Conservation (phyloP, 371 early-diverging fungal species). For the Mortierella sp. region DNA sequence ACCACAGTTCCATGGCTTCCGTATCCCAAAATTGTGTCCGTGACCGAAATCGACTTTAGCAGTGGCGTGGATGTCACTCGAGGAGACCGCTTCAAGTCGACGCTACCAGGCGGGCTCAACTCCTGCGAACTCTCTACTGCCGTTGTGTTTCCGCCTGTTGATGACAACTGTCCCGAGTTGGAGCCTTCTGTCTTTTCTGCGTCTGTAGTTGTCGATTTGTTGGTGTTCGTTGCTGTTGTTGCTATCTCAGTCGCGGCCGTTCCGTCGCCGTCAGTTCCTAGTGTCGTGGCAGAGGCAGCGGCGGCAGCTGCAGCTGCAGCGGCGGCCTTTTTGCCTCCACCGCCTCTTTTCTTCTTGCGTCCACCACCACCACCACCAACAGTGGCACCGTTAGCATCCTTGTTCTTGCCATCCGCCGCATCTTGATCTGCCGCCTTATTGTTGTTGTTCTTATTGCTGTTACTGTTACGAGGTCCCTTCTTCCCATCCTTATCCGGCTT, state of each 20-base stretch:
- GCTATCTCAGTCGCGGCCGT: not conserved
- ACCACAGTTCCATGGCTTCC: slow-evolving; percentile 98
- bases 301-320: slow-evolving; percentile 26
- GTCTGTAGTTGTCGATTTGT: not conserved
- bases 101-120: not conserved
- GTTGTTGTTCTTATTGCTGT: too few species aligned
- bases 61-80: slow-evolving; percentile 29
- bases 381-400: slow-evolving; percentile 1
- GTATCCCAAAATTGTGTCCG: slow-evolving; percentile 79
- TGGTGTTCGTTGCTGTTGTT: not conserved
- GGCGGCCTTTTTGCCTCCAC: slow-evolving; percentile 43
- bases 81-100: not conserved
- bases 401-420: slow-evolving; percentile 9
- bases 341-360: slow-evolving; percentile 54
- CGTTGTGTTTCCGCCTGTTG: not conserved
- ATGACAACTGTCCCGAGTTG: not conserved
- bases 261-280: not conserved
- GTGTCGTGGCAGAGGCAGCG: not conserved
- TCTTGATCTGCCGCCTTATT: slow-evolving; percentile 19
- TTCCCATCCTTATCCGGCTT: slow-evolving; percentile 29
- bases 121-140: slow-evolving; percentile 4
- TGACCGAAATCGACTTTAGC: slow-evolving; percentile 60
- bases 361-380: slow-evolving; percentile 39
- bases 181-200: not conserved
- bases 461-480: slow-evolving; percentile 17